phyloP scores from a whole-genome alignment of 352 stramenopile species.

The Phytopythium boreale region DNA sequence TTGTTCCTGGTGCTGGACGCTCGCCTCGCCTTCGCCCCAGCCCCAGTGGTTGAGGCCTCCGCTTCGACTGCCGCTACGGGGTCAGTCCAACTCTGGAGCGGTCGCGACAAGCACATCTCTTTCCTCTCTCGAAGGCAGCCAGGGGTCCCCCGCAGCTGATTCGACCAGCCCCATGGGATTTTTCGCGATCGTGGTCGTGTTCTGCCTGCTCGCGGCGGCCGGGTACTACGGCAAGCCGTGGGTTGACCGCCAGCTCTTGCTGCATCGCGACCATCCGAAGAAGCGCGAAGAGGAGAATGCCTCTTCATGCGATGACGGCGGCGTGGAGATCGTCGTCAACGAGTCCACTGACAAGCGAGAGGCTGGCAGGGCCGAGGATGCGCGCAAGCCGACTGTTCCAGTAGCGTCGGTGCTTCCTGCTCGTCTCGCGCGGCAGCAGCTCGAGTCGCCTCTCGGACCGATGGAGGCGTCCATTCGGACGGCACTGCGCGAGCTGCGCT shows the following conservation, averaged over 20 bases:
- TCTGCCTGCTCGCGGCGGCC: slow-evolving; percentile 25
- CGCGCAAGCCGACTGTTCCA: neutral
- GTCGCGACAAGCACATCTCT: neutral
- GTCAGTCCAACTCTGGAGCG: neutral
- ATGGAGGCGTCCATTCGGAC: slow-evolving; percentile 48
- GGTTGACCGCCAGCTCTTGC: slow-evolving; percentile 14
- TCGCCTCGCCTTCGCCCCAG: no score
- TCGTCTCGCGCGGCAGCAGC: slow-evolving; percentile 17
- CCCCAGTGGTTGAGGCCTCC: neutral
- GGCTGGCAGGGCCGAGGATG: neutral
- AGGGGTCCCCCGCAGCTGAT: neutral
- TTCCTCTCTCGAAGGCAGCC: neutral
- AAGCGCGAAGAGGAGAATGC: slow-evolving; percentile 24
- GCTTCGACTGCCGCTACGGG: neutral
- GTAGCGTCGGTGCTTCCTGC: slow-evolving; percentile 2
- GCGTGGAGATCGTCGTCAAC: slow-evolving; percentile 48
- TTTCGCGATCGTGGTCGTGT: slow-evolving; percentile 17
- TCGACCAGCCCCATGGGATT: slow-evolving; percentile 11
- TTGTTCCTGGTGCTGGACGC: neutral
- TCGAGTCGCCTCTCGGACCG: slow-evolving; percentile 17
- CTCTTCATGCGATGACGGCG: slow-evolving; percentile 4
- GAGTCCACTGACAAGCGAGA: slow-evolving; percentile 15
- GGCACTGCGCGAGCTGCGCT: slow-evolving; percentile 43
- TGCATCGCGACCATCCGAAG: slow-evolving; percentile 24
- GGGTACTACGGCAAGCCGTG: slow-evolving; percentile 24